These are phyloP conservation scores for Penicillium argentinense DNA, from an alignment of 495 filamentous ascomycete species.

Conservation along the genomic window DNA sequence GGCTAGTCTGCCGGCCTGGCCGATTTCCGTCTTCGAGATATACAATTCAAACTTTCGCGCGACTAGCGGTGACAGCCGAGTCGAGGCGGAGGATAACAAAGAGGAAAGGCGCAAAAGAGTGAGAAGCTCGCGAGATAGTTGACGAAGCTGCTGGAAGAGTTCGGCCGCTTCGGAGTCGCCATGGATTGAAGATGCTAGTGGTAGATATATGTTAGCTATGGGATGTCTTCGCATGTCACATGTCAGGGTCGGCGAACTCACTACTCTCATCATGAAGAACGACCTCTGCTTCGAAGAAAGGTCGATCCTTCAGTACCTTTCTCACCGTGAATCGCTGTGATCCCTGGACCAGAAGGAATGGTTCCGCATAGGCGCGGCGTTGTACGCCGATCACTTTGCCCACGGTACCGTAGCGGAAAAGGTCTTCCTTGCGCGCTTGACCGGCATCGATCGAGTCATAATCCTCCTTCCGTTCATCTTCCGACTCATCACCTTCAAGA, in stretches of 20 bases:
- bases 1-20: conserved; percentile 82
- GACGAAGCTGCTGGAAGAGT: conserved; percentile 76
- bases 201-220: not conserved
- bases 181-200: conserved; percentile 37
- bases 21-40: conserved; percentile 71
- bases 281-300: conserved; percentile 83
- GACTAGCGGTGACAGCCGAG: conserved; percentile 75
- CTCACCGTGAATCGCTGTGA: conserved; percentile 73
- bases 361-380: conserved; percentile 72
- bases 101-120: conserved; percentile 75
- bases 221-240: not conserved
- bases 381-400: conserved; percentile 84
- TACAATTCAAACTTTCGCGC: conserved; percentile 81
- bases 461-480: conserved; percentile 38
- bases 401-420: conserved; percentile 74
- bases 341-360: conserved; percentile 83
- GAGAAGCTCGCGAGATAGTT: conserved; percentile 78
- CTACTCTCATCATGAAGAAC: conserved; percentile 60
- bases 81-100: conserved; percentile 61
- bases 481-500: conserved; percentile 50
- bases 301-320: conserved; percentile 71
- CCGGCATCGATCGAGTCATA: conserved; percentile 54
- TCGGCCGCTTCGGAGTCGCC: conserved; percentile 60
- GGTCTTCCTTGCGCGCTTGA: conserved; percentile 63
- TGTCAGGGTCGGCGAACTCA: conserved; percentile 24